Evolutionary conservation across 1,284 basidiomycete genomes (phyloP).

Genomic region (Tilletia walkeri): DNA sequence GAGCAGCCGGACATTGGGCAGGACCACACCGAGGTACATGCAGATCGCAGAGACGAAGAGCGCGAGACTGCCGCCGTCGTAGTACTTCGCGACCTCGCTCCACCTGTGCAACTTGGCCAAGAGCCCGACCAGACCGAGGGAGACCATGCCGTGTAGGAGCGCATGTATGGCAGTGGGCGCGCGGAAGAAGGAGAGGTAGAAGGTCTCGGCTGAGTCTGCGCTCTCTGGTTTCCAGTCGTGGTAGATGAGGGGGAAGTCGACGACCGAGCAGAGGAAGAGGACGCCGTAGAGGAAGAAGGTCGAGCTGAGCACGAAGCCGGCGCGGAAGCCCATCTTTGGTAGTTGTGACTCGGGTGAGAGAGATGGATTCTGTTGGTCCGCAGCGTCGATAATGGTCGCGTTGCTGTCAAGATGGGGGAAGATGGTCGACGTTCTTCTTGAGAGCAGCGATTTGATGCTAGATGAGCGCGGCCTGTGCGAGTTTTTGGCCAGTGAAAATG

Average conservation of each 20-base stretch:
- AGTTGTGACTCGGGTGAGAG: too few relatives aligned
- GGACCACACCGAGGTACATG: constrained; percentile 48
- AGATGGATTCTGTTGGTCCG: too few relatives aligned
- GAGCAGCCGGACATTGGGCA: constrained; percentile 50
- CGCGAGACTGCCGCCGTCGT: constrained; percentile 46
- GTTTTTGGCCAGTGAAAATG: too few relatives aligned
- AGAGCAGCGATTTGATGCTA: too few relatives aligned
- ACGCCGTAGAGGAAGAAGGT: constrained; percentile 29
- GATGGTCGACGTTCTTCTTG: too few relatives aligned
- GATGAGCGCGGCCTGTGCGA: too few relatives aligned
- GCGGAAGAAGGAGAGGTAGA: constrained; percentile 49
- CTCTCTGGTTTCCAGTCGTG: constrained; percentile 22
- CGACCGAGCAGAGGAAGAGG: constrained; percentile 49
- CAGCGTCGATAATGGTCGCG: neutral
- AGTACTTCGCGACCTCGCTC: constrained; percentile 54
- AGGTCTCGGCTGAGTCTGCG: constrained; percentile 39
- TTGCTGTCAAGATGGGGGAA: too few relatives aligned
- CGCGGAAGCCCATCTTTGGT: constrained; percentile 55
- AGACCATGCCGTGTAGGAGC: constrained; percentile 51
- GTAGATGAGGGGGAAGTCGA: constrained; percentile 52
- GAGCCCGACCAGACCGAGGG: constrained; percentile 46
- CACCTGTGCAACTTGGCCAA: constrained; percentile 52
- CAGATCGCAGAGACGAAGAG: constrained; percentile 47
- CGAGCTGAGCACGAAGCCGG: constrained; percentile 27
- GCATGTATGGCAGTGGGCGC: constrained; percentile 45